Evolutionary conservation across 1,284 basidiomycete species (phyloP), one percentile per base, ranked within the genome.

Genomic region (Gastroboletus turbinatus): DNA sequence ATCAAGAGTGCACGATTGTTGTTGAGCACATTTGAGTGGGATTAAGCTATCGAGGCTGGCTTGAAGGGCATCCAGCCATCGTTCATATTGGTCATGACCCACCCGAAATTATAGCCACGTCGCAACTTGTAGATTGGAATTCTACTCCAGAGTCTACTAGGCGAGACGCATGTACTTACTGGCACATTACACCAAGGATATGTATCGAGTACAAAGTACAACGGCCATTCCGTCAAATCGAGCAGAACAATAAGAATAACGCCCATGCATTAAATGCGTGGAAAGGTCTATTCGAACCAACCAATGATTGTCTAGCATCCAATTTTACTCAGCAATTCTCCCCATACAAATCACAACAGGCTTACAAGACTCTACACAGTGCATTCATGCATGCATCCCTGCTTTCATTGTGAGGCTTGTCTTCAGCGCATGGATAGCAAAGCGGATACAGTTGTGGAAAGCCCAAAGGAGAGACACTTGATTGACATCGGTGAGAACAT

Each of bases 391-490:
- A 35, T 71, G 77, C 50, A 77, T 54, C 19, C 75, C 73, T 27
- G 73, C 73, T 63, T 81, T 83, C 53, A 80, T 60, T 7, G 80
- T 77, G 45, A 85, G 68, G 43, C 78, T 75, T 6, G 80, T 75
- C 70, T 79, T 82, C 53, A 85, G 63, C 23, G 79, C 75, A 38
- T 82, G 78, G 54, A 85, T 77, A 27, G 76, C 80, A 53, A 87
- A 78, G 23, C 81, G 82, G 47, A 87, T 65, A 44, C 82, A 79
- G 45, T 76, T 82, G 48, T 86, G 76, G 61, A 82, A 76, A 52
- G 83, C 83, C 87, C 87, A 89, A 44, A 87, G 63, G 47, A 88
- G 73, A 49, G 87, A 87, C 65, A 89, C 85, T 86, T 61, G n/a
- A 55, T 67, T 46, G 59, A 64, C 27, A 54, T 46, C 14, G 42